These are phyloP conservation scores for Nigrospora osmanthi DNA, from an alignment of 2,329 filamentous ascomycete species.

Conservation along the genomic window DNA sequence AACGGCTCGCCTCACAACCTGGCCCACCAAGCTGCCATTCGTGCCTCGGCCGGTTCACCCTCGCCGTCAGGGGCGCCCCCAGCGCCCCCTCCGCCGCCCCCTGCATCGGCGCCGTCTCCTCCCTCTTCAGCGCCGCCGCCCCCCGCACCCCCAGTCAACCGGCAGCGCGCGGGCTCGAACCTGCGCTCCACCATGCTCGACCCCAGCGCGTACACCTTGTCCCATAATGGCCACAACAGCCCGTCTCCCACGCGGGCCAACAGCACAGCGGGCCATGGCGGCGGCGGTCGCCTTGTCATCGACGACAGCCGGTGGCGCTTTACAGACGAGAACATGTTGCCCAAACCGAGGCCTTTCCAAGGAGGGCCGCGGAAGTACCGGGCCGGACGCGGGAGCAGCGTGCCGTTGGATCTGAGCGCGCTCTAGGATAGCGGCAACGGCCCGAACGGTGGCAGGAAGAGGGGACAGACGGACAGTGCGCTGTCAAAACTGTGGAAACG, in stretches of 20 bases:
- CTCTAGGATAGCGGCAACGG: constrained; percentile 25
- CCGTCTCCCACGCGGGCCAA: constrained; percentile 32
- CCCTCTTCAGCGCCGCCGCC: constrained; percentile 22
- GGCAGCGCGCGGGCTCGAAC: constrained; percentile 33
- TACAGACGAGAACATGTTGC: constrained; percentile 71
- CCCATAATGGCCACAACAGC: constrained; percentile 44
- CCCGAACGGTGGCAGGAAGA: neutral
- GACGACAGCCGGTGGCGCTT: constrained; percentile 83
- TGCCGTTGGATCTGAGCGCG: constrained; percentile 73
- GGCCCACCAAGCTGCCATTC: constrained; percentile 31
- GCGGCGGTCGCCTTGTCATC: constrained; percentile 44
- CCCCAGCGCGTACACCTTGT: constrained; percentile 67
- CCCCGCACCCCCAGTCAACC: constrained; percentile 19
- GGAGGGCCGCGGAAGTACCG: constrained; percentile 74
- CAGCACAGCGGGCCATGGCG: constrained; percentile 28
- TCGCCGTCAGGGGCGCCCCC: constrained; percentile 25
- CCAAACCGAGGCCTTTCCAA: constrained; percentile 74
- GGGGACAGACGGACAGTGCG: neutral
- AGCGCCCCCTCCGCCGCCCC: constrained; percentile 24
- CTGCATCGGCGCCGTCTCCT: constrained; percentile 31
- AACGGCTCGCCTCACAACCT: constrained; percentile 23
- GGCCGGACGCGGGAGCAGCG: constrained; percentile 87
- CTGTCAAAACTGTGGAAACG: neutral
- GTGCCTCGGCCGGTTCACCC: constrained; percentile 25
- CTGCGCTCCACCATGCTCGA: constrained; percentile 60